Base-by-base conservation (phyloP, 768 basidiomycete genomes). In the Suillus placidus region DNA sequence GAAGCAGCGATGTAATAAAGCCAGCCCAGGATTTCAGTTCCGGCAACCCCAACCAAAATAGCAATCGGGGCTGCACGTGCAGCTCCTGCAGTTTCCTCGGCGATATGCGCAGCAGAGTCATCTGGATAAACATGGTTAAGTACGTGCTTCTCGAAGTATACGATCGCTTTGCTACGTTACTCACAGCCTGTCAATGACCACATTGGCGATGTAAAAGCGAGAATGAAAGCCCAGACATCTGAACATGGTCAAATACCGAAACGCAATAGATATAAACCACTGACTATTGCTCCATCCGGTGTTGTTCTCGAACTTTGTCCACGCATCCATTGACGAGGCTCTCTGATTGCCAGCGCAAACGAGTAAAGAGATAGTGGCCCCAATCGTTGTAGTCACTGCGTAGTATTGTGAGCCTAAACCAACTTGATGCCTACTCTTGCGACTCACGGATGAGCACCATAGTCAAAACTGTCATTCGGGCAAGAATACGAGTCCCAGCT, bases 51-150 rank as follows among this genome's bases (percentile, higher is more conserved):
- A 52, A 81, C 74, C 67, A 82, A 72, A 68, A 83, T 84, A 7
- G 82, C 80, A 42, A 83, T 76, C 7, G 83, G 82, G 26, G 80
- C 82, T 14, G 80, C 79, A 30, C 74, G 71, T 5, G 81, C 78
- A n/a, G 80, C 80, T 51, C 80, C 79, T 7, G 81, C 72, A 0
- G 78, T 80, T 73, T 84, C 81, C 66, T 83, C 82, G 4, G 83
- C 76, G 20, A 84, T 81, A 63, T 83, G 82, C 7, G 79, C 83
- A 12, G 81, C 82, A 23, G 82, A 84, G 68, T 84, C 82, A 43
- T 83, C 82, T 83, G 68, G 14, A 42, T 32, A 58, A 26, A 60
- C 30, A 54, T 13, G 18, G 32, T 40, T 2, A 34, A 13, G 57
- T 14, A 30, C 49, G 38, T 6, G 12, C 49, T 43, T 23, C 23